Base-by-base conservation (phyloP, 805 yeast genomes). In the Ogataea sp. region DNA sequence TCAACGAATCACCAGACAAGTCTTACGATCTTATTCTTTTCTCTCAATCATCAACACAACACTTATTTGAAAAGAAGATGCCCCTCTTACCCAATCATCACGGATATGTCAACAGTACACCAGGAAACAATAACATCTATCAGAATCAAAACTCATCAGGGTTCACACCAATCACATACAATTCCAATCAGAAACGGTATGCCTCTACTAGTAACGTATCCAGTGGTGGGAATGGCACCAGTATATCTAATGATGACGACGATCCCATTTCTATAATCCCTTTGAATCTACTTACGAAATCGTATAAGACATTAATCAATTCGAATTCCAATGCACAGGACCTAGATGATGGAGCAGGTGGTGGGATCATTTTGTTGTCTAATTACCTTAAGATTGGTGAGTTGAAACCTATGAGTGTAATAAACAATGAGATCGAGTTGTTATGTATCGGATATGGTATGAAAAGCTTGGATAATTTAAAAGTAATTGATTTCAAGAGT, bases 391-490 rank as follows among this genome's bases (percentile, higher is more conserved):
- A 78, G 20, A 64, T 84, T 3, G 37, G 37, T 13, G 73, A 73
- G 9, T 57, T 78, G 46, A 82, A 79, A 6, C 75, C 80, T 4
- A 75, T 75, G 37, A 66, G 75, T 15, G 75, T 83, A 10, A 78
- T 68, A 49, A 89, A 84, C 46, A 70, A 85, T 2, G 78, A 73
- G 38, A 59, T 84, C 21, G 65, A 64, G 37, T 55, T 84, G 29
- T 61, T 81, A 35, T 88, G 86, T 0, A 59, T 83, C 13, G 71
- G 77, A 32, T 67, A 68, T 46, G 95, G 95, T 0, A 68, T 80
- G 7, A 78, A 71, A 52, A 72, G 74, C 33, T 58, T 85, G 17
- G 77, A 72, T 39, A 87, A 84, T 2, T 68, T 82, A n/a, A 72
- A 72, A 41, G 64, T 85, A 13, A 68, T 78, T 35, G 94, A 84